Conservation (phyloP, 495 filamentous ascomycete species). For the Paragyromitra xinjiangensis region DNA sequence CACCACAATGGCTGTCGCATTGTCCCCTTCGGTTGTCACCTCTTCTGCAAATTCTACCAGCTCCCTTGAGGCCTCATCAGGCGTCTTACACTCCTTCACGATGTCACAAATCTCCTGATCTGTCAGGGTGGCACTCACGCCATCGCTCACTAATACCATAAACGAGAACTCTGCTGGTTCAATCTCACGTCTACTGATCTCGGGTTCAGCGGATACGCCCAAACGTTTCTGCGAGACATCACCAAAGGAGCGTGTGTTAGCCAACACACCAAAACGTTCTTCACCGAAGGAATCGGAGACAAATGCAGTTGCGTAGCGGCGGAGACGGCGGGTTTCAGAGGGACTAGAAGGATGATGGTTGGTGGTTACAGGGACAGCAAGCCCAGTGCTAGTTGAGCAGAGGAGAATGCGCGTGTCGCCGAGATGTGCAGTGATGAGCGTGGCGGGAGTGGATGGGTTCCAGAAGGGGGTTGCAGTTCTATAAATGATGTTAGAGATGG, state of each 20-base stretch:
- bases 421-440: constrained; percentile 86
- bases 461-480: constrained; percentile 75
- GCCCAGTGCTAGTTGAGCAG: constrained; percentile 79
- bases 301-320: constrained; percentile 84
- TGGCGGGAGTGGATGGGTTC: constrained; percentile 85
- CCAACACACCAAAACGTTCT: constrained; percentile 90
- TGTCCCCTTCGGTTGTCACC: constrained; percentile 82
- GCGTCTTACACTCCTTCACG: constrained; percentile 89
- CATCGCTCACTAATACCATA: constrained; percentile 85
- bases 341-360: constrained; percentile 92
- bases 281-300: constrained; percentile 97
- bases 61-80: constrained; percentile 79
- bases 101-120: constrained; percentile 97
- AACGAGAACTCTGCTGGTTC: constrained; percentile 84
- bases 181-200: constrained; percentile 77
- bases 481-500: background rate
- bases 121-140: constrained; percentile 78
- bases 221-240: constrained; percentile 90
- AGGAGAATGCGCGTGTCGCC: constrained; percentile 92
- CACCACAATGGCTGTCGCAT: constrained; percentile 93
- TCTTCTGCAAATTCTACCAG: constrained; percentile 89
- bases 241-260: constrained; percentile 92
- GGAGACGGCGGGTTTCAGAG: constrained; percentile 79
- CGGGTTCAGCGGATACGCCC: constrained; percentile 92
- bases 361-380: constrained; percentile 79